phyloP scores from a whole-genome alignment of 306 rosid species.

The Rubus parviflorus region DNA sequence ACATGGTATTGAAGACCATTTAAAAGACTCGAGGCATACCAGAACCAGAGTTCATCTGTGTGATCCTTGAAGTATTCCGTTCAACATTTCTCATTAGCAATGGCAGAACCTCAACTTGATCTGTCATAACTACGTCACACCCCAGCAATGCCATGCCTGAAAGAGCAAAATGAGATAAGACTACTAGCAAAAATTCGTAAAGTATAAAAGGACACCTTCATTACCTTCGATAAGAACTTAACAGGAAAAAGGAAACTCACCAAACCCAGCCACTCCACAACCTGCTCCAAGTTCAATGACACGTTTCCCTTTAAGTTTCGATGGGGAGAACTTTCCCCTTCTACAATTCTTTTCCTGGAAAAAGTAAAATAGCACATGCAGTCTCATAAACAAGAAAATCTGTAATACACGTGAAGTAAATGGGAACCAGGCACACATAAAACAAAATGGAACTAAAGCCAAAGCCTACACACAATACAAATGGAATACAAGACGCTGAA shows the following conservation, averaged over 20 bases:
- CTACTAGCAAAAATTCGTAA: conserved; percentile 25
- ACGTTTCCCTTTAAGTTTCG: conserved; percentile 89
- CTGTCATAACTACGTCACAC: conserved; percentile 77
- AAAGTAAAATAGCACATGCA: conserved; percentile 8
- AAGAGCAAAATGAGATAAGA: conserved; percentile 33
- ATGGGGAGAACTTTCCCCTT: conserved; percentile 80
- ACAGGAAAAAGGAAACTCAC: conserved; percentile 39
- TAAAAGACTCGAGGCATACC: conserved; percentile 38
- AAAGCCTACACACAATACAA: too few species aligned
- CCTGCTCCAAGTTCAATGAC: conserved; percentile 96
- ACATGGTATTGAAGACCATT: conserved; percentile 3
- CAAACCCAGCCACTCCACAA: conserved; percentile 96
- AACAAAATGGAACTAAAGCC: conserved; percentile 4
- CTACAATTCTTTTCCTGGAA: conserved; percentile 83
- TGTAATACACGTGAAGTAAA: background rate
- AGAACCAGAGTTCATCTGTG: conserved; percentile 62
- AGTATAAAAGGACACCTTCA: background rate
- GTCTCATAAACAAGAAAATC: background rate
- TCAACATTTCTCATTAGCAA: conserved; percentile 76
- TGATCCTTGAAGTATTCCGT: conserved; percentile 77
- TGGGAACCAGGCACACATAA: background rate
- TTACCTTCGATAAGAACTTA: background rate
- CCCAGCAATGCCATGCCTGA: conserved; percentile 96
- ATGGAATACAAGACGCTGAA: too few species aligned
- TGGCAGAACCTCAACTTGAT: conserved; percentile 88